Evolutionary conservation across 306 rosid genomes (phyloP).

Genomic region (Pyrus bretschneideri): DNA sequence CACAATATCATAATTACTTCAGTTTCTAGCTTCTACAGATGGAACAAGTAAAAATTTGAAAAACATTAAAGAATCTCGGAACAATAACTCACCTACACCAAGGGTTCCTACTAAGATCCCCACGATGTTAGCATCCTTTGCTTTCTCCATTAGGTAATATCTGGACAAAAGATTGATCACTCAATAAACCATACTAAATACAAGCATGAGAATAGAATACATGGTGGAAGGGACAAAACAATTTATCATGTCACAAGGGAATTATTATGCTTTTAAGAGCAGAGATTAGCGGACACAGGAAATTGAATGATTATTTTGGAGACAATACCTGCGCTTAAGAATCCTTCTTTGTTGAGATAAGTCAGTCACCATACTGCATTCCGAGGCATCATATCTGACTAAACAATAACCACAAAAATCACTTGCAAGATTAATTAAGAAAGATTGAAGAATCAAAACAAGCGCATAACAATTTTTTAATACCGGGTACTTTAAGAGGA

Average conservation of each 20-base stretch:
- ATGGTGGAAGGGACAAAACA: not conserved
- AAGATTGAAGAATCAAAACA: not conserved
- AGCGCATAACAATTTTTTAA: slow-evolving; percentile 8
- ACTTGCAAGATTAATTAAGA: slow-evolving; percentile 5
- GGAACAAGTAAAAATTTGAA: not conserved
- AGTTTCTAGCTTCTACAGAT: not conserved
- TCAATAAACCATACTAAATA: not conserved
- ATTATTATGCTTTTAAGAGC: not conserved
- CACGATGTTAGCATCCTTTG: slow-evolving; percentile 87
- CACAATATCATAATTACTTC: not conserved
- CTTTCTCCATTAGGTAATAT: slow-evolving; percentile 87
- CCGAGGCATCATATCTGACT: slow-evolving; percentile 80
- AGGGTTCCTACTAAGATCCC: slow-evolving; percentile 96
- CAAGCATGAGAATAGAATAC: not conserved
- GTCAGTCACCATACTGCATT: slow-evolving; percentile 52
- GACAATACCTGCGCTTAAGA: slow-evolving; percentile 76
- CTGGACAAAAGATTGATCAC: slow-evolving; percentile 38
- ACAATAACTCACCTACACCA: slow-evolving; percentile 60
- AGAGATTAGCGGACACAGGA: not conserved
- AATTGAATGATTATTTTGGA: not conserved
- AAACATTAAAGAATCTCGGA: not conserved
- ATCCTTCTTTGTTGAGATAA: slow-evolving; percentile 72
- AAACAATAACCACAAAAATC: slow-evolving; percentile 37
- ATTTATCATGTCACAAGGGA: not conserved
- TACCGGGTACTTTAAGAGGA: not conserved